Evolutionary conservation across 768 basidiomycete genomes (phyloP), one percentile per base, ranked within the genome.

Genomic region (Tephrocybe sp.): DNA sequence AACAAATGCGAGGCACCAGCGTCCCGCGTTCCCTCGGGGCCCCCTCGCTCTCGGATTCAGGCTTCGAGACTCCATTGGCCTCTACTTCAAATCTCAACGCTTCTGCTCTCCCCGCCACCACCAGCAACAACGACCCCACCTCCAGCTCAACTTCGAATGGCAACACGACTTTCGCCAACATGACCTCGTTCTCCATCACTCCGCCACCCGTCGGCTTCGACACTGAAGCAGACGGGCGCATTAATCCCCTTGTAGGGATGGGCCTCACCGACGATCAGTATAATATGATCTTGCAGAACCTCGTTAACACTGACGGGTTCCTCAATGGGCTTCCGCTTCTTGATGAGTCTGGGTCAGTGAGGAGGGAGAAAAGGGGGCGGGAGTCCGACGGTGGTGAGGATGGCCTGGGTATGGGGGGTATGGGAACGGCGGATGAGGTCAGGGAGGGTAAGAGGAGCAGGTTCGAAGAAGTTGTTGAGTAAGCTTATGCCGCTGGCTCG

Each of bases 191-290:
- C 23, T 28, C 51, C 6, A 48, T 45, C 24, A 21, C 48, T 24
- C 45, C 39, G 11, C 48, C 43, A 9, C 48, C 41, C 45, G 33
- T 54, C 44, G 59, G 57, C 33, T 51, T 58, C 54, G 61, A 62
- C 50, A 72, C 76, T 46, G 77, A 77, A 28, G 72, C 76, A 48
- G 81, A 86, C 24, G 75, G 75, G 26, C 72, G 82, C 50, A 81
- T 90, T 58, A 93, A 96, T 68, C 90, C 91, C 5, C 76, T 97
- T 36, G 88, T 86, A 14, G 88, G 85, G 15, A 88, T 94, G 83
- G 93, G 93, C 11, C 79, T 95, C 48, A 82, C 86, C 14, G 92
- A 95, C 60, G 90, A 94, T 63, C 90, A 93, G 67, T 97, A 95
- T 70, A 80, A 80, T 48, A 65, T 81, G 55, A 90, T 95, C 50